phyloP scores from a whole-genome alignment of 75 land plant genomes.

The Picea sitchensis region DNA sequence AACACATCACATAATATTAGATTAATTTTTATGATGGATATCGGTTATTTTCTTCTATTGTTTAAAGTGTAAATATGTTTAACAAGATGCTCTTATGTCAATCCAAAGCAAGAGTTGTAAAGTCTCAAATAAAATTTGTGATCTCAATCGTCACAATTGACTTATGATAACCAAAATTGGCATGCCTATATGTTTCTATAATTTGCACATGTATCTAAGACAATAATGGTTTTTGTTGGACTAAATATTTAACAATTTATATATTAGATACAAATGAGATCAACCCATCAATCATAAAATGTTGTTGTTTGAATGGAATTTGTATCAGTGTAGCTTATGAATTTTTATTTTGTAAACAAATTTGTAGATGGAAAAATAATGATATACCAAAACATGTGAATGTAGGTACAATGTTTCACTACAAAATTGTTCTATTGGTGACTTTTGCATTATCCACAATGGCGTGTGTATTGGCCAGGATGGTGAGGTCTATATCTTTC shows the following conservation, averaged over 20 bases:
- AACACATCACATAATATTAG: too few relatives aligned
- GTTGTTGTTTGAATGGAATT: neutral
- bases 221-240: neutral
- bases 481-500: constrained; percentile 43
- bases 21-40: too few relatives aligned
- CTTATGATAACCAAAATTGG: too few relatives aligned
- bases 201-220: neutral
- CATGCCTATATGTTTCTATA: too few relatives aligned
- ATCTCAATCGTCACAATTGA: neutral
- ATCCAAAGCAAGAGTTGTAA: too few relatives aligned
- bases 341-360: neutral
- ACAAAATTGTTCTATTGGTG: constrained; percentile 74
- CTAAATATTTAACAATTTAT: neutral
- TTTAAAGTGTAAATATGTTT: too few relatives aligned
- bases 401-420: constrained; percentile 80
- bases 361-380: neutral
- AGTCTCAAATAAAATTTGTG: too few relatives aligned
- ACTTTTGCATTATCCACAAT: constrained; percentile 69
- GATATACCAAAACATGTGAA: neutral
- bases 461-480: constrained; percentile 96
- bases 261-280: neutral
- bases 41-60: too few relatives aligned
- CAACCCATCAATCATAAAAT: neutral
- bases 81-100: too few relatives aligned
- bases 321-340: neutral